phyloP scores from a whole-genome alignment of 352 stramenopile species.

The Lagenidium giganteum region DNA sequence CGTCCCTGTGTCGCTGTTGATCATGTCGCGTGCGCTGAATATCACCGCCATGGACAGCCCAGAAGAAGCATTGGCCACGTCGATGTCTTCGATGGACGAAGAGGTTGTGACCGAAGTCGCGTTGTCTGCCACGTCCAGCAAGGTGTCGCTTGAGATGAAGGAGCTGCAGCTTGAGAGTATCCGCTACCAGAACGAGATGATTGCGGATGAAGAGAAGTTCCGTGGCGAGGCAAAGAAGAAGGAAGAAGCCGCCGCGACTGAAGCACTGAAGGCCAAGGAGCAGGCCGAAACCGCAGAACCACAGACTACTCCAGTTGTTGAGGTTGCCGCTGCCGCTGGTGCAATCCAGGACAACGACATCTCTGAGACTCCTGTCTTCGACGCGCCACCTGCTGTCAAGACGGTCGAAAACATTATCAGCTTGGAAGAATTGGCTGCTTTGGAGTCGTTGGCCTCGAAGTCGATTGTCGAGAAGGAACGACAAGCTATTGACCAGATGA shows the following conservation, averaged over 20 bases:
- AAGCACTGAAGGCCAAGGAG: slow-evolving; percentile 20
- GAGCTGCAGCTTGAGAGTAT: slow-evolving; percentile 90
- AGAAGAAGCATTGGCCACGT: slow-evolving; percentile 81
- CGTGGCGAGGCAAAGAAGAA: slow-evolving; percentile 76
- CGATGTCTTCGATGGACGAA: slow-evolving; percentile 86
- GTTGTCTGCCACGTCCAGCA: slow-evolving; percentile 62
- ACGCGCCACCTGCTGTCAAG: slow-evolving; percentile 27
- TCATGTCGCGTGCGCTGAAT: slow-evolving; percentile 98
- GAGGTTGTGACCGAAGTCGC: slow-evolving; percentile 85
- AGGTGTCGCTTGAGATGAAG: slow-evolving; percentile 67
- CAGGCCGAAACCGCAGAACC: slow-evolving; percentile 10
- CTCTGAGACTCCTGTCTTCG: slow-evolving; percentile 5
- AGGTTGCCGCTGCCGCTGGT: slow-evolving; percentile 14
- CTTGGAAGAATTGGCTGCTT: slow-evolving; percentile 71
- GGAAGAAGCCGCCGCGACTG: slow-evolving; percentile 44
- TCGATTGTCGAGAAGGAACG: slow-evolving; percentile 85
- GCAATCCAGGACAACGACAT: slow-evolving; percentile 2
- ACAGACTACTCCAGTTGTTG: slow-evolving; percentile 16
- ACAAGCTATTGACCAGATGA: slow-evolving; percentile 77
- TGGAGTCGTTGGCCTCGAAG: slow-evolving; percentile 85
- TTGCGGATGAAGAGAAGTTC: slow-evolving; percentile 89
- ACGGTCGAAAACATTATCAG: slow-evolving; percentile 74
- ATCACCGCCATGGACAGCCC: slow-evolving; percentile 85
- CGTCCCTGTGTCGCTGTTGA: slow-evolving; percentile 97
- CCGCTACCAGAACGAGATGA: slow-evolving; percentile 95